Conservation (phyloP, 768 basidiomycete species). For the Collybia sordida region DNA sequence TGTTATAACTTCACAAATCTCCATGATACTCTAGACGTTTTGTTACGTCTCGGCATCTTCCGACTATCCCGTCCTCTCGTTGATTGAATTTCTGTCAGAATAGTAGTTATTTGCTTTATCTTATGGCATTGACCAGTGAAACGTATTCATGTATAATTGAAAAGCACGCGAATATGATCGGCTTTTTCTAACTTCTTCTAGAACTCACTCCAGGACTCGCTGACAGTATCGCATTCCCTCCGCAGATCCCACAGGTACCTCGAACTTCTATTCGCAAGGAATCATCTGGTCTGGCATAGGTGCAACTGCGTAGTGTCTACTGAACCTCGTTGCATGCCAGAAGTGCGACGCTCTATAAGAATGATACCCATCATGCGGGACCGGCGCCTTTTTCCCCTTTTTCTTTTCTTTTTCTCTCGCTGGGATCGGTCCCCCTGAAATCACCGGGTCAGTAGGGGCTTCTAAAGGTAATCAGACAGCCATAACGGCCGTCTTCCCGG, state of each 20-base stretch:
- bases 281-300: slow-evolving; percentile 15
- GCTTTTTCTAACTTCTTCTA: slow-evolving; percentile 5
- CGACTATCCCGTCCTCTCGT: slow-evolving; percentile 3
- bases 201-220: not conserved
- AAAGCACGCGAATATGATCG: slow-evolving; percentile 14
- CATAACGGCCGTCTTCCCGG: slow-evolving; percentile 5
- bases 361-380: slow-evolving; percentile 7
- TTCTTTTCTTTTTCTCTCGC: slow-evolving; percentile 12
- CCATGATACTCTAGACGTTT: too few species aligned
- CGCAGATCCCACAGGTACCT: slow-evolving; percentile 34
- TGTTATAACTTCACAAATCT: too few species aligned
- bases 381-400: not conserved
- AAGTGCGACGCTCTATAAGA: slow-evolving; percentile 2
- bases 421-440: slow-evolving; percentile 14
- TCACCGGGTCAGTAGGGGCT: slow-evolving; percentile 2
- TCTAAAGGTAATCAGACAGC: slow-evolving; percentile 12
- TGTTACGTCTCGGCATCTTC: slow-evolving; percentile 5
- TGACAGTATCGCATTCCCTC: slow-evolving; percentile 23
- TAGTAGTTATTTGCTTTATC: not conserved
- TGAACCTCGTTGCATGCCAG: slow-evolving; percentile 2
- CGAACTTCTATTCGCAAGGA: slow-evolving; percentile 28
- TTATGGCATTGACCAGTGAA: slow-evolving; percentile 9
- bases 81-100: slow-evolving; percentile 6
- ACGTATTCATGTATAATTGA: slow-evolving; percentile 15
- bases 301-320: slow-evolving; percentile 5